Percentiles rank a stretch among this genome's conserved stretches.
phyloP scores from a whole-genome alignment of 208 protist genomes.

The Leishmania gerbilli region DNA sequence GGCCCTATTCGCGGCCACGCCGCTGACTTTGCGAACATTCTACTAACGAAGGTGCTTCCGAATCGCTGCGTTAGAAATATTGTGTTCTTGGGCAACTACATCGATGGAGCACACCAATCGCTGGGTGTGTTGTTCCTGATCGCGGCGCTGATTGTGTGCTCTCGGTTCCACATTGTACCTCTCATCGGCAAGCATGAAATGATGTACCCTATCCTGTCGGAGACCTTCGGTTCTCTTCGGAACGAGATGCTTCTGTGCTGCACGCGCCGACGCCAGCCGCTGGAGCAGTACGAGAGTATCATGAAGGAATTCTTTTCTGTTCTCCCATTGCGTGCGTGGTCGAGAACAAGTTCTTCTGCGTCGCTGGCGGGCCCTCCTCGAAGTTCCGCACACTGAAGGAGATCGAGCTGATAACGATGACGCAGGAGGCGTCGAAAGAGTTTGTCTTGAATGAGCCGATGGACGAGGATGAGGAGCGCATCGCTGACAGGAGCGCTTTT shows the following conservation, averaged over 20 bases:
- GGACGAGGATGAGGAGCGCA: slow-evolving; percentile 83
- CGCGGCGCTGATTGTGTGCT: slow-evolving; percentile 56
- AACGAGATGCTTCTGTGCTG: slow-evolving; percentile 58
- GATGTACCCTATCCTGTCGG: slow-evolving; percentile 65
- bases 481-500: slow-evolving; percentile 58
- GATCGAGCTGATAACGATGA: slow-evolving; percentile 31
- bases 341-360: slow-evolving; percentile 72
- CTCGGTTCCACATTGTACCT: slow-evolving; percentile 46
- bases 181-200: slow-evolving; percentile 83
- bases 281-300: slow-evolving; percentile 47
- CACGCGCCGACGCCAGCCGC: slow-evolving; percentile 31
- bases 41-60: slow-evolving; percentile 49
- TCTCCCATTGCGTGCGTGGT: slow-evolving; percentile 71
- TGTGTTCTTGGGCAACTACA: slow-evolving; percentile 86
- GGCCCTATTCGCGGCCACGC: slow-evolving; percentile 77
- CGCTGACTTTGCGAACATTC: slow-evolving; percentile 65
- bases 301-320: slow-evolving; percentile 65
- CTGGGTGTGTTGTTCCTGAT: slow-evolving; percentile 76
- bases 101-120: slow-evolving; percentile 78
- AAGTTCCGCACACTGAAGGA: slow-evolving; percentile 46
- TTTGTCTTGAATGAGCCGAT: slow-evolving; percentile 82
- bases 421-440: slow-evolving; percentile 43
- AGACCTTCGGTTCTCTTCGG: slow-evolving; percentile 74
- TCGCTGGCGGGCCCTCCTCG: slow-evolving; percentile 59
- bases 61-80: slow-evolving; percentile 39